Evolutionary conservation across 768 basidiomycete genomes (phyloP).

Genomic region (Hypholoma fasciculare): DNA sequence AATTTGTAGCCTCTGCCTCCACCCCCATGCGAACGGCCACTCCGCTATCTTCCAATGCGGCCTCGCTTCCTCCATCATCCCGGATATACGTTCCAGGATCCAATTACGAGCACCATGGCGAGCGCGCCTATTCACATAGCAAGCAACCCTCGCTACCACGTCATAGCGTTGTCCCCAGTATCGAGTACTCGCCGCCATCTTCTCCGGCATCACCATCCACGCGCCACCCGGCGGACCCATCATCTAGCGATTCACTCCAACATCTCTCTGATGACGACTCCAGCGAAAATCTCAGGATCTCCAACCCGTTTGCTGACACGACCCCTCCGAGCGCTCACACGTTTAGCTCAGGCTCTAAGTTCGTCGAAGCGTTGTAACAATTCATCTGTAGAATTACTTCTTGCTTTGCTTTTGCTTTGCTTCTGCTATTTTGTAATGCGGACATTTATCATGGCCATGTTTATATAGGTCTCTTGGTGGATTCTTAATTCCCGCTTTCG

Average conservation of each 20-base stretch:
- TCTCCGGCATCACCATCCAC: slow-evolving; percentile 20
- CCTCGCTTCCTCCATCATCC: slow-evolving; percentile 26
- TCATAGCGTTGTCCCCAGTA: slow-evolving; percentile 24
- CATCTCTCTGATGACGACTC: slow-evolving; percentile 10
- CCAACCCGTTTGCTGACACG: slow-evolving; percentile 24
- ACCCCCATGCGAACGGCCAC: too few species aligned
- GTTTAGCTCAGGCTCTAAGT: slow-evolving; percentile 47
- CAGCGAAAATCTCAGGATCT: slow-evolving; percentile 13
- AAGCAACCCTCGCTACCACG: slow-evolving; percentile 22
- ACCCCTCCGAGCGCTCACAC: slow-evolving; percentile 18
- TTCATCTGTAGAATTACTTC: not conserved
- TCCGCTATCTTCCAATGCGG: slow-evolving; percentile 22
- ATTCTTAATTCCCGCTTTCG: too few species aligned
- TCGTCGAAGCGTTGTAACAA: slow-evolving; percentile 41
- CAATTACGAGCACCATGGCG: not conserved
- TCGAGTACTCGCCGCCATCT: slow-evolving; percentile 32
- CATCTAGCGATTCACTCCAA: slow-evolving; percentile 9
- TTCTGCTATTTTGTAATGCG: too few species aligned
- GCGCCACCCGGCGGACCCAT: slow-evolving; percentile 12
- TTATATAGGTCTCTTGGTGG: too few species aligned
- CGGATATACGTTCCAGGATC: not conserved
- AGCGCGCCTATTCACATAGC: slow-evolving; percentile 17
- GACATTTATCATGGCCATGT: too few species aligned
- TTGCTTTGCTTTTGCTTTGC: too few species aligned
- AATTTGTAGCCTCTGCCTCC: too few species aligned